phyloP scores from a whole-genome alignment of 1,284 basidiomycete species.

The Phellopilus nigrolimitatus region DNA sequence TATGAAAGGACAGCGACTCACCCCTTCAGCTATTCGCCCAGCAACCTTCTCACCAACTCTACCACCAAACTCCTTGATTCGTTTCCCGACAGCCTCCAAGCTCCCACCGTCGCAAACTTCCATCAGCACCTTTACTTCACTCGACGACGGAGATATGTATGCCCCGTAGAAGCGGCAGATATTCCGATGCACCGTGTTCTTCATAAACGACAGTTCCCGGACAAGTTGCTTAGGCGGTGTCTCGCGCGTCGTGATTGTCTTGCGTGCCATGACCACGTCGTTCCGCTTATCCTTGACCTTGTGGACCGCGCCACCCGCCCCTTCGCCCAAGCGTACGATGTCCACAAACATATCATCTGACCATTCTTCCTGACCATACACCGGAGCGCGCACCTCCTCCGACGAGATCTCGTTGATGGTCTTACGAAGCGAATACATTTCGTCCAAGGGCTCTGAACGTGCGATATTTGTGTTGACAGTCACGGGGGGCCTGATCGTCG shows the following conservation, averaged over 20 bases:
- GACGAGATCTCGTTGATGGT: constrained; percentile 15
- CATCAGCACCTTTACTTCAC: constrained; percentile 95
- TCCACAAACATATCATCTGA: constrained; percentile 72
- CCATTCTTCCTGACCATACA: constrained; percentile 36
- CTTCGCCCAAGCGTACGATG: constrained; percentile 81
- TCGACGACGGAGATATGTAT: constrained; percentile 89
- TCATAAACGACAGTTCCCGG: constrained; percentile 89
- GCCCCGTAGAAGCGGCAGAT: constrained; percentile 94
- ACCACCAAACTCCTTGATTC: constrained; percentile 76
- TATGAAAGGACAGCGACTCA: constrained; percentile 34
- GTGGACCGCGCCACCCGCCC: constrained; percentile 93
- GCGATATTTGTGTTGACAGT: background rate
- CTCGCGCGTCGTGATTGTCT: constrained; percentile 93
- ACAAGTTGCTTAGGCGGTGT: constrained; percentile 92
- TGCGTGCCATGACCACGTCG: constrained; percentile 84
- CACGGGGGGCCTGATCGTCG: constrained; percentile 13
- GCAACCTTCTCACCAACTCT: constrained; percentile 90
- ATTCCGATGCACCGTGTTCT: constrained; percentile 79
- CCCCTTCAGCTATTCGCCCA: constrained; percentile 88
- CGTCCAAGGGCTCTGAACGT: constrained; percentile 10
- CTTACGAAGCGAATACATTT: constrained; percentile 8
- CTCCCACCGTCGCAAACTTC: constrained; percentile 88
- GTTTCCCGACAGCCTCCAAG: constrained; percentile 83
- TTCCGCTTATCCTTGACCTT: constrained; percentile 81
- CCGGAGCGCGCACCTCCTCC: constrained; percentile 15